Conservation (phyloP, 2,329 filamentous ascomycete genomes). For the Cordyceps farinosa region DNA sequence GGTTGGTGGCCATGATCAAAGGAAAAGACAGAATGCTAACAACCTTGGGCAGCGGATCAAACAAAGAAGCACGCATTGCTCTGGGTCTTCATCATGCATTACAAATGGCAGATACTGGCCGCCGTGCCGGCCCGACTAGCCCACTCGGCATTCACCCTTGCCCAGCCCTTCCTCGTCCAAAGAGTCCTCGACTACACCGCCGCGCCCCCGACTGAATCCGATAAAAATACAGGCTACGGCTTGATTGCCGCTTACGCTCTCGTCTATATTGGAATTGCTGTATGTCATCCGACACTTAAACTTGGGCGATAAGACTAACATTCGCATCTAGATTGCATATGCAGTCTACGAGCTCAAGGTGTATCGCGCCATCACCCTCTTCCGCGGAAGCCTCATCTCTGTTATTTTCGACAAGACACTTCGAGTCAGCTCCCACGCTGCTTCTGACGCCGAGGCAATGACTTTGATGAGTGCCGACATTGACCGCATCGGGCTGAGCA, state of each 20-base stretch:
- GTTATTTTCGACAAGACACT: conserved; percentile 48
- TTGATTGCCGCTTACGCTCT: conserved; percentile 38
- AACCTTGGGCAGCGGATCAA: conserved; percentile 20
- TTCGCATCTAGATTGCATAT: not conserved
- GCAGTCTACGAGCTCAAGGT: conserved; percentile 31
- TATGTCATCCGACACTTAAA: conserved; percentile 22
- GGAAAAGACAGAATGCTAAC: not conserved
- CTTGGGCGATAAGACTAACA: not conserved
- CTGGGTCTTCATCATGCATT: conserved; percentile 24
- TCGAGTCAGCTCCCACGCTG: conserved; percentile 27
- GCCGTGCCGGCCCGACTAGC: conserved; percentile 34
- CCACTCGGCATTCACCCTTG: conserved; percentile 37
- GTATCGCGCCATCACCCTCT: conserved; percentile 33
- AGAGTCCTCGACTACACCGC: conserved; percentile 31
- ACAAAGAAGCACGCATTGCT: conserved; percentile 24
- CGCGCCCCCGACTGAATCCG: conserved; percentile 24
- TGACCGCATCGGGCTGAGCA: conserved; percentile 30
- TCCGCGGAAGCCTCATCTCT: conserved; percentile 35
- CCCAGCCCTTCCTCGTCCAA: conserved; percentile 42
- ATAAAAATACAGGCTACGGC: conserved; percentile 32
- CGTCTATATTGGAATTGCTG: conserved; percentile 39
- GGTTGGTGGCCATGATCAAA: not conserved
- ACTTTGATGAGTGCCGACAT: conserved; percentile 45
- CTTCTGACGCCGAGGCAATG: conserved; percentile 33
- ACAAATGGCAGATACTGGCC: conserved; percentile 28